These are phyloP conservation scores for Mycosarcoma maydis DNA, from an alignment of 1,284 basidiomycete genomes.

Conservation along the genomic window DNA sequence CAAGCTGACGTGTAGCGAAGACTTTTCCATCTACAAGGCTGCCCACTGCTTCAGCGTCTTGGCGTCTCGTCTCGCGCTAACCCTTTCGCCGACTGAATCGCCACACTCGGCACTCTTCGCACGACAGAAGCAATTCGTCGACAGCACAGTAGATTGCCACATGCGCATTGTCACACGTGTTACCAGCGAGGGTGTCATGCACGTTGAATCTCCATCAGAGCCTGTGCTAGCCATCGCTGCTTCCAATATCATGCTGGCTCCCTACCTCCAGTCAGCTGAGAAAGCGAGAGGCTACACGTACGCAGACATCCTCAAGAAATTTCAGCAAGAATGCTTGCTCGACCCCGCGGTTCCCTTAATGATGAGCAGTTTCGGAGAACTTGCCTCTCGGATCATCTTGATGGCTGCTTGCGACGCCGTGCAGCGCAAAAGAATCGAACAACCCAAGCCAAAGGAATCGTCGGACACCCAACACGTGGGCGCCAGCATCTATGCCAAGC, in stretches of 20 bases:
- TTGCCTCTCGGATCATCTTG: conserved; percentile 6
- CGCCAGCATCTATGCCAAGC: not conserved
- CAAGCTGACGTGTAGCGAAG: not conserved
- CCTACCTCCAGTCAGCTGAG: not conserved
- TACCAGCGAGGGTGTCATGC: not conserved
- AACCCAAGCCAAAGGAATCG: too few species aligned
- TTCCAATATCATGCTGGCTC: conserved; percentile 4
- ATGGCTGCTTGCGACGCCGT: conserved; percentile 22
- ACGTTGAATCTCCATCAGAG: conserved; percentile 9
- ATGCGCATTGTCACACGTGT: conserved; percentile 13
- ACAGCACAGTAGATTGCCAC: conserved; percentile 6
- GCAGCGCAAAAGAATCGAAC: not conserved
- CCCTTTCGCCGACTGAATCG: not conserved
- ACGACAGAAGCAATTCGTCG: not conserved
- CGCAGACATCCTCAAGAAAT: not conserved
- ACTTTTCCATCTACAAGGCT: not conserved
- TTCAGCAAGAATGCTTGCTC: not conserved
- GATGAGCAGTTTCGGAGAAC: conserved; percentile 13
- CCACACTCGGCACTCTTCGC: not conserved
- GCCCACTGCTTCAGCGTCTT: conserved; percentile 6
- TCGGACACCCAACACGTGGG: not conserved
- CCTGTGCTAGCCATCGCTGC: conserved; percentile 24
- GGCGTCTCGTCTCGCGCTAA: conserved; percentile 7
- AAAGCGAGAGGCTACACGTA: too few species aligned
- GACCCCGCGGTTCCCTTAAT: not conserved